Conservation (phyloP, 345 rosid genomes). For the Eucalyptus cloeziana region DNA sequence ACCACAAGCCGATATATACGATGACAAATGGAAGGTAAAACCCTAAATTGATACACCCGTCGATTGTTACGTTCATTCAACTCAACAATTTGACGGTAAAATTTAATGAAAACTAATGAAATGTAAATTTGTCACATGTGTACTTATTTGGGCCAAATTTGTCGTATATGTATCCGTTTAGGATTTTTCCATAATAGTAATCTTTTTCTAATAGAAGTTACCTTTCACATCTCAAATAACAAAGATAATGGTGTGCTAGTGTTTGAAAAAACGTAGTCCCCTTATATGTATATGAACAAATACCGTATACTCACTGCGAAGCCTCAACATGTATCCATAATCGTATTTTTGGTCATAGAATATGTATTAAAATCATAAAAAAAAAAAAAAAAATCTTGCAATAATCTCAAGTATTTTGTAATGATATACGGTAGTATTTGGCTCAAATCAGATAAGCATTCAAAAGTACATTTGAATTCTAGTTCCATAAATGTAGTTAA, state of each 20-base stretch:
- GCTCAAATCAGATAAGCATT: neutral
- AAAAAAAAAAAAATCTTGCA: neutral
- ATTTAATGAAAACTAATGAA: no score
- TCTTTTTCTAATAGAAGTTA: neutral
- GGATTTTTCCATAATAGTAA: no score
- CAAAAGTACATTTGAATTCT: no score
- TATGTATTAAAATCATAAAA: neutral
- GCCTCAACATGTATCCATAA: neutral
- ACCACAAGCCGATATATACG: no score
- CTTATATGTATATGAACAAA: neutral
- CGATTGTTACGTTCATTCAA: no score
- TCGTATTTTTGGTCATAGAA: neutral
- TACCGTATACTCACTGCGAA: neutral
- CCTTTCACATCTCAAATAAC: neutral
- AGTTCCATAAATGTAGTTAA: no score
- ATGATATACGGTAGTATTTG: neutral
- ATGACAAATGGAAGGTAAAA: no score
- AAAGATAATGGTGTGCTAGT: neutral
- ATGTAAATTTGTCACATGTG: no score
- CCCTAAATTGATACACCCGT: no score
- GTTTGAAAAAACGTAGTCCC: neutral
- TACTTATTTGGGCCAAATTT: no score
- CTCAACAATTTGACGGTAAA: no score
- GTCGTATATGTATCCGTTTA: no score
- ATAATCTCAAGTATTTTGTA: neutral